Evolutionary conservation across 306 rosid species (phyloP), one percentile per base, ranked within the genome.

Genomic region (Glycine soja): DNA sequence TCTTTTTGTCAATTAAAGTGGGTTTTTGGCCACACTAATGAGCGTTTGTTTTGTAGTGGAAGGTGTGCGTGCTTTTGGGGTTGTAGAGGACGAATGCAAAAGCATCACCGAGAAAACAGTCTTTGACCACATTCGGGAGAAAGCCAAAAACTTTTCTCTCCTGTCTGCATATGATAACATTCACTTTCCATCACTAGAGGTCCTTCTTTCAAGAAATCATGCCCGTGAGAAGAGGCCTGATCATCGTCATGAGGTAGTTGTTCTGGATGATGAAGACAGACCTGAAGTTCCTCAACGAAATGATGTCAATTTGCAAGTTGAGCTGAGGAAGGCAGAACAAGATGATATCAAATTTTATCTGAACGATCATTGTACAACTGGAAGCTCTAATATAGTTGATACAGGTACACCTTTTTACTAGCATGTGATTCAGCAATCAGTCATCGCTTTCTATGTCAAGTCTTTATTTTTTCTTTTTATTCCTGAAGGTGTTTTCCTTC

Each of bases 51-150:
- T 46, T 48, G 53, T 58, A 70, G 75, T 43, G 69, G 87, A 86
- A 93, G 98, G 78, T 74, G 92, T 81, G 75, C 48, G 11, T 74
- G 79, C 68, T 74, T 79, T 76, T 59, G 83, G 78, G 48, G 85
- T 76, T 81, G 77, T 89, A 72, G 89, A 90, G 34, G 90, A 87
- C 61, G 86, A 90, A 66, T 67, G 75, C 90, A 90, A 86, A 88
- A 74, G 81, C 74, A 78, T 93, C 76, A 89, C 88, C n/a, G 90
- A 88, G 68, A 85, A 88, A 78, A 90, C 94, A 50, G 93, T 93
- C 82, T 95, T 95, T 87, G 93, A 95, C 62, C 97, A 90, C 90
- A 91, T 95, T 83, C 90, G 99, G 30, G 93, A 91, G 85, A 95
- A 93, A 81, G 90, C 99, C 77, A 93, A 89, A 87, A 89, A 75